A percentile compares a stretch with the other conserved stretches of the same genome.
Conservation (phyloP, 2,329 filamentous ascomycete genomes). For the Canariomyces notabilis region DNA sequence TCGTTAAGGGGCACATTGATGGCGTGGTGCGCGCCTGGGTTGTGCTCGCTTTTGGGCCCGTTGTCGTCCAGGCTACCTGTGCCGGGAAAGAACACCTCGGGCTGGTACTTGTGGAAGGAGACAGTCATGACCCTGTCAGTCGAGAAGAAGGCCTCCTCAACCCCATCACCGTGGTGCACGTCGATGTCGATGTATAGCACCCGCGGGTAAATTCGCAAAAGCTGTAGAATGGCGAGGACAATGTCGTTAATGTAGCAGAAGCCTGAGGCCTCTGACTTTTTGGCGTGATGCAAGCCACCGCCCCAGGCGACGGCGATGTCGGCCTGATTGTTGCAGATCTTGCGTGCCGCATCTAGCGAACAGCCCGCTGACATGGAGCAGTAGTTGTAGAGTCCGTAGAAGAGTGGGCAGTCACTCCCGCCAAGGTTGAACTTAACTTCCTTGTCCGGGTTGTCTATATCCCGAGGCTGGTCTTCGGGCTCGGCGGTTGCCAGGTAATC, state of each 20-base stretch:
- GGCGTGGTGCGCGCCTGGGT: slow-evolving; percentile 81
- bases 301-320: slow-evolving; percentile 98
- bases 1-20: slow-evolving; percentile 88
- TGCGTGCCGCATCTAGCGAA: slow-evolving; percentile 84
- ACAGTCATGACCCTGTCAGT: slow-evolving; percentile 83
- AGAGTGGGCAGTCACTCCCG: slow-evolving; percentile 91
- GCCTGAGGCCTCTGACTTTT: slow-evolving; percentile 86
- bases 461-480: slow-evolving; percentile 57
- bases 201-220: slow-evolving; percentile 74
- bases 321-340: slow-evolving; percentile 78
- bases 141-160: slow-evolving; percentile 80
- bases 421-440: slow-evolving; percentile 77
- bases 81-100: slow-evolving; percentile 76
- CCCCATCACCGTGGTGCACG: slow-evolving; percentile 80
- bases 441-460: slow-evolving; percentile 59
- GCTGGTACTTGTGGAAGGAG: slow-evolving; percentile 95
- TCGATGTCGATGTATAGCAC: slow-evolving; percentile 93
- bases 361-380: slow-evolving; percentile 90
- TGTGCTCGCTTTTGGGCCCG: slow-evolving; percentile 74
- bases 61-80: slow-evolving; percentile 85
- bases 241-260: slow-evolving; percentile 99
- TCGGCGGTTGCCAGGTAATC: slow-evolving; percentile 75
- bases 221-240: slow-evolving; percentile 84
- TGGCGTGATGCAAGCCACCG: slow-evolving; percentile 92
- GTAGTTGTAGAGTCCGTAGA: slow-evolving; percentile 93